Conservation (phyloP, 108 stramenopile genomes). For the Fragilaria crotonensis region DNA sequence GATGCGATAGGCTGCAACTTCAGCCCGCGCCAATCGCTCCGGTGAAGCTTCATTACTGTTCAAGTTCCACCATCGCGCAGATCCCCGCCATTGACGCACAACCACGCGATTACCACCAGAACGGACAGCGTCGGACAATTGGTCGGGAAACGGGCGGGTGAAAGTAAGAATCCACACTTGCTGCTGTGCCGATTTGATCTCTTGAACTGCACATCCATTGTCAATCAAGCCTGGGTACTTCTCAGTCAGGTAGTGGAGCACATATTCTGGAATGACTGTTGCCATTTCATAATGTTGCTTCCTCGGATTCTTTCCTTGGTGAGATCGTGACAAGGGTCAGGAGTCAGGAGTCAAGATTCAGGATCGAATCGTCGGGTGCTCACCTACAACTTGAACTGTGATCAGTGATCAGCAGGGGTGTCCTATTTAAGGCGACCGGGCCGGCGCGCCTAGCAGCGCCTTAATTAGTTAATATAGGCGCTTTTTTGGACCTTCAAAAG, state of each 20-base stretch:
- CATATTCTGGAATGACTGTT: not conserved
- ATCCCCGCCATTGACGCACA: conserved; percentile 60
- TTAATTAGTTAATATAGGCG: too few species aligned
- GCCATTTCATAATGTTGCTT: too few species aligned
- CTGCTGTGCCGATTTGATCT: conserved; percentile 34
- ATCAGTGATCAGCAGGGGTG: too few species aligned
- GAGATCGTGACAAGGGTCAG: too few species aligned
- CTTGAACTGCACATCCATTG: conserved; percentile 1
- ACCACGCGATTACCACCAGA: conserved; percentile 29
- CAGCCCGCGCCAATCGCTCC: conserved; percentile 38
- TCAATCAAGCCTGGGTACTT: not conserved
- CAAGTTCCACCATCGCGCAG: conserved; percentile 78
- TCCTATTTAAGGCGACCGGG: too few species aligned
- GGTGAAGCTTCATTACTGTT: conserved; percentile 29
- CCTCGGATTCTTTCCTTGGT: too few species aligned
- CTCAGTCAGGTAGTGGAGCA: not conserved
- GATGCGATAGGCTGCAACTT: conserved; percentile 60
- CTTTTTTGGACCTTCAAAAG: too few species aligned
- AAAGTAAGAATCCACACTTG: conserved; percentile 18
- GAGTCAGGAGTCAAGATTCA: too few species aligned
- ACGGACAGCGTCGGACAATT: conserved; percentile 2
- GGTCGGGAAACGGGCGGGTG: not conserved
- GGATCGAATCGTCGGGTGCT: too few species aligned
- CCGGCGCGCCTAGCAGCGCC: too few species aligned
- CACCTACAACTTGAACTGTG: too few species aligned